These are phyloP conservation scores for Leccinum broughii DNA, from an alignment of 768 basidiomycete genomes.

Conservation along the genomic window DNA sequence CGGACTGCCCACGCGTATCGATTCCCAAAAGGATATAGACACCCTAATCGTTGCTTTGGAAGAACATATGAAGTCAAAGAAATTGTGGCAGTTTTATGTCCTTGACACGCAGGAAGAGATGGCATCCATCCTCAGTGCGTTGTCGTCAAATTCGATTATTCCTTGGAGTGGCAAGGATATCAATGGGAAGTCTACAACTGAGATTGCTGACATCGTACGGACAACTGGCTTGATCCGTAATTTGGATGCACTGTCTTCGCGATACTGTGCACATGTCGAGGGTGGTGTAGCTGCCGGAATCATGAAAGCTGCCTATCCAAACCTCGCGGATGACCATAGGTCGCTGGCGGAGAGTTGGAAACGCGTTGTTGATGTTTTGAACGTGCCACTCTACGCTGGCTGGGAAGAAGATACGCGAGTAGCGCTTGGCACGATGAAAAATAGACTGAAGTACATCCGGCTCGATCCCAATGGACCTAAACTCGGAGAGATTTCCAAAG, in stretches of 20 bases:
- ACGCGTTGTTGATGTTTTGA: slow-evolving; percentile 79
- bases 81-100: slow-evolving; percentile 95
- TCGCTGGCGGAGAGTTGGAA: slow-evolving; percentile 72
- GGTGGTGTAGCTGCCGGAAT: slow-evolving; percentile 72
- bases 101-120: slow-evolving; percentile 69
- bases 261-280: slow-evolving; percentile 69
- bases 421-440: slow-evolving; percentile 73
- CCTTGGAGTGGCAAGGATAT: slow-evolving; percentile 66
- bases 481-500: slow-evolving; percentile 71
- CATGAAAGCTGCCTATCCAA: slow-evolving; percentile 63
- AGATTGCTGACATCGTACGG: slow-evolving; percentile 67
- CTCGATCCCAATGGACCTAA: slow-evolving; percentile 83
- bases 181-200: slow-evolving; percentile 55
- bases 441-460: slow-evolving; percentile 76
- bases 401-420: slow-evolving; percentile 81
- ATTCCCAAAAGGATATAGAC: slow-evolving; percentile 67
- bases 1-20: slow-evolving; percentile 72
- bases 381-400: slow-evolving; percentile 83
- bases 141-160: slow-evolving; percentile 37
- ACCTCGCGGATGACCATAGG: slow-evolving; percentile 45
- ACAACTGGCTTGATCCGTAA: slow-evolving; percentile 55
- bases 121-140: slow-evolving; percentile 45
- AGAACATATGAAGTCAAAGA: slow-evolving; percentile 57
- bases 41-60: slow-evolving; percentile 63
- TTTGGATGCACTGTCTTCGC: slow-evolving; percentile 57